Evolutionary conservation across 768 basidiomycete species (phyloP), one percentile per base, ranked within the genome.

Genomic region (Lepiota venenata): DNA sequence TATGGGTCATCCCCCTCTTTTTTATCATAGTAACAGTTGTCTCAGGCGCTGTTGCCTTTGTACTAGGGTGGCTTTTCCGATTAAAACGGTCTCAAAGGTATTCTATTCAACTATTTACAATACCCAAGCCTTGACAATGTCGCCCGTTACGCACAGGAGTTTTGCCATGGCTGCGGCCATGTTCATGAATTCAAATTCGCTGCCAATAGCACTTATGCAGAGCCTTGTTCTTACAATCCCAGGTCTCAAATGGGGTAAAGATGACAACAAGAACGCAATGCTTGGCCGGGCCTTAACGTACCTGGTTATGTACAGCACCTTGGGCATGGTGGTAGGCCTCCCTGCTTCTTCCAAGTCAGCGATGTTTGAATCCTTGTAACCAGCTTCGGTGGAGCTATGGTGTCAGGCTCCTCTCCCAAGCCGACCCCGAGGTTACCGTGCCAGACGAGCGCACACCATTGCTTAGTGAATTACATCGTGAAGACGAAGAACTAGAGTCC

Each of bases 191-290:
- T 92, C 90, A 2, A 98, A 98, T 66, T 92, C 92, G 0, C 81
- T 99, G 4, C 96, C 96, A 0, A 92, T 98, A 56, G 96, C 96
- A 0, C 76, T 99, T 29, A 91, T 98, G 84, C 88, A 97, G 67
- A 87, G 84, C 57, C 83, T 98, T 16, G 91, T 91, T 8, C 71
- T 88, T 52, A 87, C 90, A 11, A 92, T 96, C 0, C 85, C 86
- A 0, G 84, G 83, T 4, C 77, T 96, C 29, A 88, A 87, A 62
- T 93, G 93, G 92, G 86, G 78, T 8, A 58, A 73, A 2, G 82
- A 90, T 51, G 95, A 98, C 66, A 89, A 83, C 63, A 78, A 83
- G 60, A 80, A 95, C 59, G 84, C 87, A 20, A 98, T 96, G 91
- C 79, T 98, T 27, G 95, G 95, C 27, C 81, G 97, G 7, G 93